Percentiles rank a stretch among this genome's conserved stretches.
Conservation (phyloP, 331 rosid species). For the Quercus lobata region DNA sequence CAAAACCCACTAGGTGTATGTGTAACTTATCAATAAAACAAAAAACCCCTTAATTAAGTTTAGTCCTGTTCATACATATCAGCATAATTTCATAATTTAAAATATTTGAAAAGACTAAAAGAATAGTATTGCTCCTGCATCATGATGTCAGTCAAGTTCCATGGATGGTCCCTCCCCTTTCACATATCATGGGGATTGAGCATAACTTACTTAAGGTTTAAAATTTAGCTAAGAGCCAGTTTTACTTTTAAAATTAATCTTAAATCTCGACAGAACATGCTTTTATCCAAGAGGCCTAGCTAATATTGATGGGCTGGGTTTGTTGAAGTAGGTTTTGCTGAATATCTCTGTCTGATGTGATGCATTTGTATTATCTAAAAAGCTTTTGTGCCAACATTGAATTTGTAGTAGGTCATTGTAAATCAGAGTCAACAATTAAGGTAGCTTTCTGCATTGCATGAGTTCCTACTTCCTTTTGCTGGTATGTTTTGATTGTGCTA, state of each 20-base stretch:
- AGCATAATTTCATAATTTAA: not conserved
- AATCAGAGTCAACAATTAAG: not conserved
- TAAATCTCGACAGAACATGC: not conserved
- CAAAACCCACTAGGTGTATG: too few relatives aligned
- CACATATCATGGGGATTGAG: not conserved
- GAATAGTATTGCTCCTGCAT: not conserved
- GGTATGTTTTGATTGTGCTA: not conserved
- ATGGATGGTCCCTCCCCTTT: not conserved
- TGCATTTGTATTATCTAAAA: not conserved
- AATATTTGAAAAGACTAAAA: not conserved
- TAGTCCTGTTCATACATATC: not conserved
- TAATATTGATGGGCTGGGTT: not conserved
- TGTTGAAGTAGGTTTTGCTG: not conserved
- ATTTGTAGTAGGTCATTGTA: not conserved
- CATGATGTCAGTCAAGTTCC: not conserved
- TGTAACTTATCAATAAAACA: too few relatives aligned
- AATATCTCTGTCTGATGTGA: not conserved
- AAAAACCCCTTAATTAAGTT: not conserved
- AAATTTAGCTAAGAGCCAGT: not conserved
- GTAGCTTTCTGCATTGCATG: constrained; percentile 3
- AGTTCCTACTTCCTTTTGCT: constrained; percentile 2
- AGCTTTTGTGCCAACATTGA: not conserved
- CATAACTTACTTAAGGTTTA: not conserved
- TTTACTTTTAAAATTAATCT: not conserved
- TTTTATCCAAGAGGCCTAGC: not conserved